Evolutionary conservation across 2,329 filamentous ascomycete genomes (phyloP).

Genomic region (Septoria petroselini): DNA sequence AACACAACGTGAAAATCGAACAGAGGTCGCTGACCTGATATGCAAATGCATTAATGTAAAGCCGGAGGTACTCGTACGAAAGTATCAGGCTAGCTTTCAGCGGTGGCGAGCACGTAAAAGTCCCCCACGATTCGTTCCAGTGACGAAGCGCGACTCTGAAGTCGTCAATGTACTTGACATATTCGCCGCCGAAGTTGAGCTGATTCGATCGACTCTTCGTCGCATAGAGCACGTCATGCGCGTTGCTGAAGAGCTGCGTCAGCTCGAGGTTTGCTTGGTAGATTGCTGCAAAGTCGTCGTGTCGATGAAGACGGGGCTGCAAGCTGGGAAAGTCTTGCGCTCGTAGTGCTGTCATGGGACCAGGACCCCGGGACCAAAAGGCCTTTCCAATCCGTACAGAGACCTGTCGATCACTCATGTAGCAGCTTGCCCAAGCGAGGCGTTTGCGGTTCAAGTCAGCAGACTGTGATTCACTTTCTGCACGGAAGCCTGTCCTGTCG

Average conservation of each 20-base stretch:
- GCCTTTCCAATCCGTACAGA: conserved; percentile 37
- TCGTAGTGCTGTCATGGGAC: conserved; percentile 36
- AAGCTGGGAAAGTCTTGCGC: conserved; percentile 36
- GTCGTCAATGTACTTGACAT: conserved; percentile 39
- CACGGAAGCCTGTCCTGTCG: conserved; percentile 36
- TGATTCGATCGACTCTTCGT: conserved; percentile 36
- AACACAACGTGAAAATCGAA: background rate
- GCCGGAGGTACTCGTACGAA: conserved; percentile 62
- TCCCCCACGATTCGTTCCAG: conserved; percentile 37
- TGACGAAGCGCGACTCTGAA: conserved; percentile 35
- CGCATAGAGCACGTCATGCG: conserved; percentile 38
- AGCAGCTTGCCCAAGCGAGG: conserved; percentile 37
- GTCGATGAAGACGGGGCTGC: conserved; percentile 26
- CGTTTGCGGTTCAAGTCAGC: conserved; percentile 35
- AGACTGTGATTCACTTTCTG: conserved; percentile 31
- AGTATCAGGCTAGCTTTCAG: conserved; percentile 60
- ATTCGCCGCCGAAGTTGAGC: conserved; percentile 37
- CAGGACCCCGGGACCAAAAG: conserved; percentile 37
- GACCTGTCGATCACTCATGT: conserved; percentile 37
- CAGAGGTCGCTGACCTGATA: conserved; percentile 48
- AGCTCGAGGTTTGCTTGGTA: conserved; percentile 37
- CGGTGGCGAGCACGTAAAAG: conserved; percentile 46
- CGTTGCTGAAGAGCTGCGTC: conserved; percentile 38
- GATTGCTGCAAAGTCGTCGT: conserved; percentile 37
- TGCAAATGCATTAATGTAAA: conserved; percentile 66